Evolutionary conservation across 2,329 filamentous ascomycete species (phyloP).

Genomic region (Cladophialophora exuberans): DNA sequence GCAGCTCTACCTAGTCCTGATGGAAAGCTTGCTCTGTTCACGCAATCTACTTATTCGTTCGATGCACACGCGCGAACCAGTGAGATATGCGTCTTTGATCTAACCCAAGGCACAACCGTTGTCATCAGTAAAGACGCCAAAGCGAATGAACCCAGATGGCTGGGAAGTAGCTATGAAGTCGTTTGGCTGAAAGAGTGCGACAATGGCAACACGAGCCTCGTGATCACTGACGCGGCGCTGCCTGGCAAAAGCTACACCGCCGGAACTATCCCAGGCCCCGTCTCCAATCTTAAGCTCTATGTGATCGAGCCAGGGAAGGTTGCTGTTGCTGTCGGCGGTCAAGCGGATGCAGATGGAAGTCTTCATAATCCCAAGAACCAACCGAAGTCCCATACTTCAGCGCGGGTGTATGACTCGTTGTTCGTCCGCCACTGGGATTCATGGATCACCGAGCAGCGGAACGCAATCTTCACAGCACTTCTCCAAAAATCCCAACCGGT

Average conservation of each 20-base stretch:
- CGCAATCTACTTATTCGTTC: conserved; percentile 54
- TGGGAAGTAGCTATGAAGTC: conserved; percentile 47
- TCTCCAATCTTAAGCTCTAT: conserved; percentile 52
- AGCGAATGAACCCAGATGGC: conserved; percentile 52
- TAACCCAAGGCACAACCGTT: conserved; percentile 44
- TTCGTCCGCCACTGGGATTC: conserved; percentile 59
- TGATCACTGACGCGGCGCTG: conserved; percentile 47
- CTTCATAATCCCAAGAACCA: conserved; percentile 55
- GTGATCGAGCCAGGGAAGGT: conserved; percentile 46
- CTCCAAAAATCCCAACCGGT: conserved; percentile 46
- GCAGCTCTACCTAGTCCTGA: conserved; percentile 48
- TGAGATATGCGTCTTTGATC: conserved; percentile 51
- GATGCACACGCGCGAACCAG: conserved; percentile 51
- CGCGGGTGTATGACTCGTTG: conserved; percentile 53
- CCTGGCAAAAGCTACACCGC: conserved; percentile 47
- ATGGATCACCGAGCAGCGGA: conserved; percentile 53
- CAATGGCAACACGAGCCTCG: conserved; percentile 52
- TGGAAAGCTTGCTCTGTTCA: conserved; percentile 53
- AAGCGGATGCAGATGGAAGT: conserved; percentile 51
- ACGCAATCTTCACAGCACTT: conserved; percentile 54
- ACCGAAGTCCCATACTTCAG: conserved; percentile 50
- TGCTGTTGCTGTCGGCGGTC: conserved; percentile 51
- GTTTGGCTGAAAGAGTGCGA: conserved; percentile 50
- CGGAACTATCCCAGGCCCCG: conserved; percentile 49
- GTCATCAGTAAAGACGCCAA: conserved; percentile 49